Evolutionary conservation across 306 rosid species (phyloP), one percentile per base, ranked within the genome.

Genomic region (Purshia tridentata): DNA sequence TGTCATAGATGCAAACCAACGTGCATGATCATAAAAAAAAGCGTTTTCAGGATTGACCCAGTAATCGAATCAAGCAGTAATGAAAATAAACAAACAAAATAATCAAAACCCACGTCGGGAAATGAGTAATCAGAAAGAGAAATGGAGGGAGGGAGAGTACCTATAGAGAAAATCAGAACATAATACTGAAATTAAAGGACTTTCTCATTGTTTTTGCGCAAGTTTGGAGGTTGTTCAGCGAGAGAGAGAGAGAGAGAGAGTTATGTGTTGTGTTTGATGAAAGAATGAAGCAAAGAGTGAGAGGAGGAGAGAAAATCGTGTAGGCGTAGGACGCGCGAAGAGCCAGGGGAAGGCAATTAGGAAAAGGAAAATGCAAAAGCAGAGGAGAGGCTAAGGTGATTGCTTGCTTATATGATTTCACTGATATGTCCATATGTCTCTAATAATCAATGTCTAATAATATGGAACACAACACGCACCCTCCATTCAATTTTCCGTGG

Each of bases 251-350:
- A 41, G 66, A 71, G 76, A 67, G 70, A 51, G 67, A 56, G 13
- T 54, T 41, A 10, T 51, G 55, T 48, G 58, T 60, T 44, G 69
- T 57, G 75, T 58, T 65, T 12, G 70, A 69, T 49, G 70, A 47
- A 67, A 58, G 39, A 62, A 76, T 81, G 67, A 23, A 74, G 19
- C 16, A 48, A 53, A 18, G 64, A 16, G 41, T 12, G 29, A 54
- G 62, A 78, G 75, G 77, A 82, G 65, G 91, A 85, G 96, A 88
- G 91, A 86, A 87, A 84, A 78, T 49, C 78, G 89, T 84, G 84
- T 79, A 49, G 84, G 85, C 75, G 83, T 68, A 82, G 98, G 91
- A 87, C 78, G 78, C 69, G 86, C 97, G 92, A 84, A 85, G 88
- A 80, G 81, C 70, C 73, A 86, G 89, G 85, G 72, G 52, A 65